phyloP scores from a whole-genome alignment of 1,284 basidiomycete species.

The Cryptococcus sp. region DNA sequence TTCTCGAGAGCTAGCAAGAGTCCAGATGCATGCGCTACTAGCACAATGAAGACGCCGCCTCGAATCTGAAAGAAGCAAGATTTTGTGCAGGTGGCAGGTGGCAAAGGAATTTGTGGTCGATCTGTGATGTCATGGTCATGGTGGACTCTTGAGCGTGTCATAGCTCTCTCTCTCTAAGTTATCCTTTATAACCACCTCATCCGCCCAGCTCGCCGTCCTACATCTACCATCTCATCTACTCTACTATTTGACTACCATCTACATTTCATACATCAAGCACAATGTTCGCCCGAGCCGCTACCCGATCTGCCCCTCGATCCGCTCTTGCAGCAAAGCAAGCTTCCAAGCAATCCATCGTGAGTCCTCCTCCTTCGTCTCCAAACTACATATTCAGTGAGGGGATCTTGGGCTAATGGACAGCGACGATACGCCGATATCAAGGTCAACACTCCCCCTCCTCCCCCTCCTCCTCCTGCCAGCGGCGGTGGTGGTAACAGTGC shows the following conservation, averaged over 20 bases:
- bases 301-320: neutral
- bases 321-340: neutral
- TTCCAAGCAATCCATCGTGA: neutral
- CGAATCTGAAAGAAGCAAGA: too few species aligned
- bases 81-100: too few species aligned
- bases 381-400: neutral
- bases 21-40: too few species aligned
- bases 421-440: conserved; percentile 1
- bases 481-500: neutral
- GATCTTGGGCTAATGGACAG: neutral
- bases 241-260: neutral
- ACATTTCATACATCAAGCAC: neutral
- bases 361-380: neutral
- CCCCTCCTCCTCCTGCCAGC: neutral
- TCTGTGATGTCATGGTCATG: too few species aligned
- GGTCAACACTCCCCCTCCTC: neutral
- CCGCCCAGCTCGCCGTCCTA: too few species aligned
- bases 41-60: too few species aligned
- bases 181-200: too few species aligned
- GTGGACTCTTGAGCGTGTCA: too few species aligned
- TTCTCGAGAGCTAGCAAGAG: too few species aligned
- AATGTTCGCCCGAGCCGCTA: conserved; percentile 1
- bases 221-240: too few species aligned
- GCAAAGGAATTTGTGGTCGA: too few species aligned
- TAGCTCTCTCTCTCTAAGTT: too few species aligned